These are phyloP conservation scores for Rhynchosporium secalis DNA, from an alignment of 2,329 filamentous ascomycete species.

Conservation along the genomic window DNA sequence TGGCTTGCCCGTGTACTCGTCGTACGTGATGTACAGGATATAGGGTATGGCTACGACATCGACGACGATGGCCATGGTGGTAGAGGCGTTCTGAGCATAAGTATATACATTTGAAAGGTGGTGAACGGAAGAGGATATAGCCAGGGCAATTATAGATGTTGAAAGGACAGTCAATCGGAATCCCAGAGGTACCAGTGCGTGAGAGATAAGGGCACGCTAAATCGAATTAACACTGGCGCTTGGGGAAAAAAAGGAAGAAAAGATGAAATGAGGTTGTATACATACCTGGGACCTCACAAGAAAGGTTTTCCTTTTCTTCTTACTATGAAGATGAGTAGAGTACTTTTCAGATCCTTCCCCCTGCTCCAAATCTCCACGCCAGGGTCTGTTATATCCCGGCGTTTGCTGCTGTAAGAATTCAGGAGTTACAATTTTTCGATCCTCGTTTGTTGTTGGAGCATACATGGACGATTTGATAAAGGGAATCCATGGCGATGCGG, in stretches of 20 bases:
- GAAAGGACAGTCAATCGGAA: slow-evolving; percentile 81
- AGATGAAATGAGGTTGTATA: background rate
- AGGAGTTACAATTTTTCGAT: slow-evolving; percentile 35
- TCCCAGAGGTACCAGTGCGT: slow-evolving; percentile 74
- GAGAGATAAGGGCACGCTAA: slow-evolving; percentile 38
- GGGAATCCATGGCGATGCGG: slow-evolving; percentile 35
- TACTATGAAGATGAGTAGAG: slow-evolving; percentile 34
- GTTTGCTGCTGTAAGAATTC: slow-evolving; percentile 36
- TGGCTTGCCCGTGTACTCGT: slow-evolving; percentile 94
- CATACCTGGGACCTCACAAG: slow-evolving; percentile 36
- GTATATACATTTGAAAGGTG: slow-evolving; percentile 46
- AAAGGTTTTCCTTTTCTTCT: slow-evolving; percentile 34
- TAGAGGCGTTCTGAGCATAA: slow-evolving; percentile 67
- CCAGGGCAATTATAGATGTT: slow-evolving; percentile 80
- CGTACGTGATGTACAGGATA: slow-evolving; percentile 89
- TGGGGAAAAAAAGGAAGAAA: too few relatives aligned
- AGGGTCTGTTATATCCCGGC: slow-evolving; percentile 40
- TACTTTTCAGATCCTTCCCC: slow-evolving; percentile 35
- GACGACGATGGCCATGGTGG: slow-evolving; percentile 84
- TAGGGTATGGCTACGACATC: slow-evolving; percentile 89
- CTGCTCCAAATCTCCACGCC: slow-evolving; percentile 38
- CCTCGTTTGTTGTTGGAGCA: slow-evolving; percentile 33
- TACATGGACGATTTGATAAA: slow-evolving; percentile 40
- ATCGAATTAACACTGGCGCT: slow-evolving; percentile 17
- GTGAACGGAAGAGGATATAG: slow-evolving; percentile 74